Conservation (phyloP, 1,284 basidiomycete genomes). For the Trichosporon inkin region DNA sequence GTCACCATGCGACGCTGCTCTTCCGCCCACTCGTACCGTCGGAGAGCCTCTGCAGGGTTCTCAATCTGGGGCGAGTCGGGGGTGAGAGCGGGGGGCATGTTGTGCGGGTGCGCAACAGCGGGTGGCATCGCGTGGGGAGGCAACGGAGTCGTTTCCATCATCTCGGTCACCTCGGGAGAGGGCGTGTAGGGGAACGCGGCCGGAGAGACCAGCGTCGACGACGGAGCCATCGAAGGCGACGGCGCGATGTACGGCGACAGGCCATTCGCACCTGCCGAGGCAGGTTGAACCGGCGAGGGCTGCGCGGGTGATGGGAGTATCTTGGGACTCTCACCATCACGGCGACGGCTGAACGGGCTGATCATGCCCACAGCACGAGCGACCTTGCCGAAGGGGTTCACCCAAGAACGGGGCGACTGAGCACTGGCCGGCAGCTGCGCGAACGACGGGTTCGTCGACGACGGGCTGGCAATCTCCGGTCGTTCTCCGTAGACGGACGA, state of each 20-base stretch:
- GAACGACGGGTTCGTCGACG: conserved; percentile 5
- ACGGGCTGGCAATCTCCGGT: not conserved
- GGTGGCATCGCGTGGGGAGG: conserved; percentile 21
- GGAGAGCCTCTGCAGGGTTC: conserved; percentile 22
- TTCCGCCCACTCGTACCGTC: conserved; percentile 35
- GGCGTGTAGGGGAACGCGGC: conserved; percentile 21
- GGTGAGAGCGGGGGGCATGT: conserved; percentile 22
- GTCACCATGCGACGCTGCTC: conserved; percentile 33
- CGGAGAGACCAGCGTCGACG: conserved; percentile 15
- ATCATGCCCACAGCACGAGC: conserved; percentile 41
- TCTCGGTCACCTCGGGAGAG: conserved; percentile 20
- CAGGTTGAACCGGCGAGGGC: conserved; percentile 6
- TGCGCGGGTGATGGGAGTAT: conserved; percentile 13
- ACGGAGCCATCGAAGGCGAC: conserved; percentile 11
- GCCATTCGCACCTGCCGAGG: not conserved
- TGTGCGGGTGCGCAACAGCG: conserved; percentile 20
- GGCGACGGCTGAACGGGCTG: conserved; percentile 26
- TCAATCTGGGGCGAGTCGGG: conserved; percentile 21
- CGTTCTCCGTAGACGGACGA: conserved; percentile 18
- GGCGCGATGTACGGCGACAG: conserved; percentile 19
- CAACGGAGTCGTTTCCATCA: conserved; percentile 16
- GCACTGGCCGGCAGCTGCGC: conserved; percentile 12
- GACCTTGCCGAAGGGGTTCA: conserved; percentile 40
- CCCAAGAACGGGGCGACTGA: conserved; percentile 33
- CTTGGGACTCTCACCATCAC: conserved; percentile 21